phyloP scores from a whole-genome alignment of 192 early-diverging fungal species.

The Diversispora epigaea region DNA sequence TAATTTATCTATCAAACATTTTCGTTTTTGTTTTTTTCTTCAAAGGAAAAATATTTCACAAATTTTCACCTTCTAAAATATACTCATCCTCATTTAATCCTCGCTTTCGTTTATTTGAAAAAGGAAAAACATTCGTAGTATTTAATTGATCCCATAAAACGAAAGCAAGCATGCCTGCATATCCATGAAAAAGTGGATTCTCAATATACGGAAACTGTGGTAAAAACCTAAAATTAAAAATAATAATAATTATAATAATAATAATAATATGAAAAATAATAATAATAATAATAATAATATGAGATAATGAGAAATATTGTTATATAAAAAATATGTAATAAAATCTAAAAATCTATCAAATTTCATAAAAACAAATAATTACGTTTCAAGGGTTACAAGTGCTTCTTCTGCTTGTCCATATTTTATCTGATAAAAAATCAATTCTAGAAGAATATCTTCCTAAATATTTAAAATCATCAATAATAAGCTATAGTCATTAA shows the following conservation, averaged over 20 bases:
- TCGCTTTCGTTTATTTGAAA: neutral
- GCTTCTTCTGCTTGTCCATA: neutral
- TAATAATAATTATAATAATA: neutral
- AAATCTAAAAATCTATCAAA: neutral
- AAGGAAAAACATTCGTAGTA: neutral
- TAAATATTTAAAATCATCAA: neutral
- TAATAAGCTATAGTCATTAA: neutral
- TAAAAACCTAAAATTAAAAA: constrained; percentile 12
- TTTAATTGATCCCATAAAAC: constrained; percentile 12
- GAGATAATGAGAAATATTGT: no score
- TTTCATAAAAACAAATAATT: neutral
- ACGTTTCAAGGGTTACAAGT: constrained; percentile 22
- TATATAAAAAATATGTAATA: neutral
- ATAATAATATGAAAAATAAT: no score
- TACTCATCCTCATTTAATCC: neutral
- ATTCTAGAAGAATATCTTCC: constrained; percentile 8
- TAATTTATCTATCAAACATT: no score
- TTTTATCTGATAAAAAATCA: constrained; percentile 18
- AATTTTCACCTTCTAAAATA: neutral
- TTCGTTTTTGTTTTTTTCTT: no score
- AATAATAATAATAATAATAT: no score
- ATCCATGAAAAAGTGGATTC: constrained; percentile 22
- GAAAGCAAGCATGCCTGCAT: constrained; percentile 14
- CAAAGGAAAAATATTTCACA: no score
- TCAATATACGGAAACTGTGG: neutral